phyloP scores from a whole-genome alignment of 2,329 filamentous ascomycete genomes.

The Lecanoromycetidae sp. region DNA sequence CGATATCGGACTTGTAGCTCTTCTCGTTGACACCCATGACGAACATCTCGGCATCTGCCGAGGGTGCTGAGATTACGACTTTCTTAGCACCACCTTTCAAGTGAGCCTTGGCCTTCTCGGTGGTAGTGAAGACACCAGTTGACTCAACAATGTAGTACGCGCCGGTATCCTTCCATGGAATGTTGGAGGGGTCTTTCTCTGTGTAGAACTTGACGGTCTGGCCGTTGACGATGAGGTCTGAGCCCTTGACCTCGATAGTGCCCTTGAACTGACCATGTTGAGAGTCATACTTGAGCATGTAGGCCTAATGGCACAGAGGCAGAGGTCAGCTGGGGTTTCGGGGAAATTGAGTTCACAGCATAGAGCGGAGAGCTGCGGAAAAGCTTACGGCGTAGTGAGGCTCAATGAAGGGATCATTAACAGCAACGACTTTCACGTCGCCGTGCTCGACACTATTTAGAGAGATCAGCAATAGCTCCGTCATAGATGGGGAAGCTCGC shows the following conservation, averaged over 20 bases:
- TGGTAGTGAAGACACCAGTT: slow-evolving; percentile 89
- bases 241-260: slow-evolving; percentile 60
- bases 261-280: slow-evolving; percentile 97
- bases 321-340: slow-evolving; percentile 22
- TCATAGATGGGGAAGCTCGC: neutral
- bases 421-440: slow-evolving; percentile 84
- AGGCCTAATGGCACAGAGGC: slow-evolving; percentile 49
- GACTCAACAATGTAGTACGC: slow-evolving; percentile 83
- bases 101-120: slow-evolving; percentile 75
- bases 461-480: slow-evolving; percentile 8
- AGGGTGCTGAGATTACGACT: slow-evolving; percentile 66
- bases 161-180: slow-evolving; percentile 71
- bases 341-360: slow-evolving; percentile 53
- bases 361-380: slow-evolving; percentile 95
- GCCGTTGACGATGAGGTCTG: slow-evolving; percentile 65
- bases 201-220: slow-evolving; percentile 75
- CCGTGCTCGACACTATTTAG: slow-evolving; percentile 59
- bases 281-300: slow-evolving; percentile 99
- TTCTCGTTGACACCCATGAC: slow-evolving; percentile 99
- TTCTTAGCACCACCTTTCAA: slow-evolving; percentile 74
- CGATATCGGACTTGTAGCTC: slow-evolving; percentile 76
- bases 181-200: slow-evolving; percentile 67
- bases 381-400: slow-evolving; percentile 94
- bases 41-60: slow-evolving; percentile 97
- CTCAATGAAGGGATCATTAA: slow-evolving; percentile 99